A percentile compares a stretch with the other conserved stretches of the same genome.
These are phyloP conservation scores for Articulospora tetracladia DNA, from an alignment of 495 filamentous ascomycete species.

Conservation along the genomic window DNA sequence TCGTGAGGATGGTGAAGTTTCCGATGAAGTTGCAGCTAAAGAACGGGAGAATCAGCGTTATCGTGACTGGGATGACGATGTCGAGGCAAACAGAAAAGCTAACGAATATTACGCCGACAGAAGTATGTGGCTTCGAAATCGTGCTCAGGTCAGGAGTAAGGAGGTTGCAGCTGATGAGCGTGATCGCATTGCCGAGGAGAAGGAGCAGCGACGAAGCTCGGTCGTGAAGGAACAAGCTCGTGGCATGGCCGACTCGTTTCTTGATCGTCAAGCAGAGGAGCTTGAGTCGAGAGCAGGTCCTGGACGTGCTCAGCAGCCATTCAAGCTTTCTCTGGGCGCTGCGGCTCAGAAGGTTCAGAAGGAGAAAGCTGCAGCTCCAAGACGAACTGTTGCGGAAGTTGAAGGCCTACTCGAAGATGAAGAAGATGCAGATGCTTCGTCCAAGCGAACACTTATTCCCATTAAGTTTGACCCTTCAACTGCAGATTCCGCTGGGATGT, in stretches of 20 bases:
- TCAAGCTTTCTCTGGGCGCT: slow-evolving; percentile 90
- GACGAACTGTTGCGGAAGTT: slow-evolving; percentile 86
- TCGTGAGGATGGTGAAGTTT: slow-evolving; percentile 69
- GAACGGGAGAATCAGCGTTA: slow-evolving; percentile 68
- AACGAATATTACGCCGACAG: slow-evolving; percentile 86
- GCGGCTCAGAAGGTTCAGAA: slow-evolving; percentile 75
- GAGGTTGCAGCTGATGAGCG: slow-evolving; percentile 75
- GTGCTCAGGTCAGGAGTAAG: slow-evolving; percentile 63
- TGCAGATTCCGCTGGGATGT: slow-evolving; percentile 62
- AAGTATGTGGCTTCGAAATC: slow-evolving; percentile 78
- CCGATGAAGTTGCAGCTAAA: slow-evolving; percentile 50
- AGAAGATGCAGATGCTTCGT: slow-evolving; percentile 68
- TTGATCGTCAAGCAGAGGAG: slow-evolving; percentile 83
- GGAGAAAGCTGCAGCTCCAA: slow-evolving; percentile 52
- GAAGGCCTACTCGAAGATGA: slow-evolving; percentile 94
- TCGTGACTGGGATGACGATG: slow-evolving; percentile 84
- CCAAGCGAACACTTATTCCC: slow-evolving; percentile 79
- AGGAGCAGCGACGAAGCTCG: slow-evolving; percentile 63
- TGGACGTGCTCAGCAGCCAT: slow-evolving; percentile 63
- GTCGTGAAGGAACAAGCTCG: slow-evolving; percentile 74
- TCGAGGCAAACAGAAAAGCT: slow-evolving; percentile 64
- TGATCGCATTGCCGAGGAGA: slow-evolving; percentile 74
- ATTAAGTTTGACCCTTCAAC: slow-evolving; percentile 87
- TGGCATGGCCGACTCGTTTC: slow-evolving; percentile 89
- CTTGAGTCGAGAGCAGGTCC: slow-evolving; percentile 54